Evolutionary conservation across 805 yeast species (phyloP).

Genomic region (Schizosaccharomyces pombe): DNA sequence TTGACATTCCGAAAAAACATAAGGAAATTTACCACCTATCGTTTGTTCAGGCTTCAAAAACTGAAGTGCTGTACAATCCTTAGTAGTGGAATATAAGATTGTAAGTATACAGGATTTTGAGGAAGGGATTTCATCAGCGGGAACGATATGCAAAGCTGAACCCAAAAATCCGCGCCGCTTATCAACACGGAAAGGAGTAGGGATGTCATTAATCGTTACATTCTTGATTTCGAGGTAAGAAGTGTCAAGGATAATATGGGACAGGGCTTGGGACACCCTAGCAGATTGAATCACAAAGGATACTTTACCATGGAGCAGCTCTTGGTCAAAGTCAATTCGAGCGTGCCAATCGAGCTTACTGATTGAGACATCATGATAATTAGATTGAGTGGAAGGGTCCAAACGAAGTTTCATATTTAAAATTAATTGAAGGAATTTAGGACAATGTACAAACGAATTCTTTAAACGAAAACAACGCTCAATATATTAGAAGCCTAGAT

Average conservation of each 20-base stretch:
- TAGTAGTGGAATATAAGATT: conserved; percentile 41
- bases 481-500: no score
- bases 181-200: not conserved
- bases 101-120: conserved; percentile 5
- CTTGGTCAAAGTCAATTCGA: conserved; percentile 30
- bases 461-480: no score
- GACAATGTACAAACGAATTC: no score
- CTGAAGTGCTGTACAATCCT: conserved; percentile 60
- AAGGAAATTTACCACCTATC: conserved; percentile 43
- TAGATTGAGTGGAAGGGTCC: not conserved
- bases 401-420: not conserved
- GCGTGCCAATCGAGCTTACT: conserved; percentile 12
- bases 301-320: conserved; percentile 33
- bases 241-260: conserved; percentile 38
- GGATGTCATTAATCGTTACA: conserved; percentile 15
- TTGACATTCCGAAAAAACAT: conserved; percentile 72
- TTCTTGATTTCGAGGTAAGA: conserved; percentile 30
- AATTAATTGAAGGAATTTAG: no score
- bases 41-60: conserved; percentile 59
- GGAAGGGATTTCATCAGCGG: conserved; percentile 5
- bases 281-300: conserved; percentile 21
- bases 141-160: conserved; percentile 18
- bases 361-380: not conserved
- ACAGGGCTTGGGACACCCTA: conserved; percentile 10
- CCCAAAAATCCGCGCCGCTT: conserved; percentile 20